A percentile compares a stretch with the other conserved stretches of the same genome.
These are phyloP conservation scores for Leccinum aurantiacum DNA, from an alignment of 768 basidiomycete genomes.

Conservation along the genomic window DNA sequence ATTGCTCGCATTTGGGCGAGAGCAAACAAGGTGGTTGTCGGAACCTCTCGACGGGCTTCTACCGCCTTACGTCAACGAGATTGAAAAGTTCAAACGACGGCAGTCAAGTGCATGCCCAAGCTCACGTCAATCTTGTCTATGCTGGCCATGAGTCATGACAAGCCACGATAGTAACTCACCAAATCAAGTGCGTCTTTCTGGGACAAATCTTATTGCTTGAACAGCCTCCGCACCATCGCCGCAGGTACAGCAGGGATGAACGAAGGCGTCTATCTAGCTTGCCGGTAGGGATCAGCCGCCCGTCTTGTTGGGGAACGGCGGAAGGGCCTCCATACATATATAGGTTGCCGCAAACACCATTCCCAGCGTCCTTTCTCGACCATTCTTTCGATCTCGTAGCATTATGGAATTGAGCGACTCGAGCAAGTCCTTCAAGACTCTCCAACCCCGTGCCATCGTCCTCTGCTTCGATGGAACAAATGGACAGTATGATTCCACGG, in stretches of 20 bases:
- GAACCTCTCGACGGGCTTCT: too few species aligned
- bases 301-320: not conserved
- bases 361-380: not conserved
- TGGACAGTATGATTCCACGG: slow-evolving; percentile 48
- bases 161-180: not conserved
- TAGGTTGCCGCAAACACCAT: not conserved
- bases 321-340: not conserved
- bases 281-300: not conserved
- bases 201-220: not conserved
- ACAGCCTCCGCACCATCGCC: not conserved
- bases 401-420: slow-evolving; percentile 17
- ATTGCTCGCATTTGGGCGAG: too few species aligned
- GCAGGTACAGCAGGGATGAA: not conserved
- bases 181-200: not conserved
- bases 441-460: slow-evolving; percentile 46
- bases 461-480: slow-evolving; percentile 73
- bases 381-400: not conserved
- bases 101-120: not conserved
- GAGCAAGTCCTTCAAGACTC: not conserved
- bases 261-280: not conserved
- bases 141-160: not conserved
- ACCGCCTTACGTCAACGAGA: too few species aligned
- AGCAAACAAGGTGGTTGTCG: too few species aligned
- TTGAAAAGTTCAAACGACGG: not conserved
- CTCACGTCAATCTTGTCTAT: not conserved